A percentile compares a stretch with the other conserved stretches of the same genome.
Evolutionary conservation across 495 filamentous ascomycete species (phyloP).

Genomic region (Pyrenopolyporus hunteri): DNA sequence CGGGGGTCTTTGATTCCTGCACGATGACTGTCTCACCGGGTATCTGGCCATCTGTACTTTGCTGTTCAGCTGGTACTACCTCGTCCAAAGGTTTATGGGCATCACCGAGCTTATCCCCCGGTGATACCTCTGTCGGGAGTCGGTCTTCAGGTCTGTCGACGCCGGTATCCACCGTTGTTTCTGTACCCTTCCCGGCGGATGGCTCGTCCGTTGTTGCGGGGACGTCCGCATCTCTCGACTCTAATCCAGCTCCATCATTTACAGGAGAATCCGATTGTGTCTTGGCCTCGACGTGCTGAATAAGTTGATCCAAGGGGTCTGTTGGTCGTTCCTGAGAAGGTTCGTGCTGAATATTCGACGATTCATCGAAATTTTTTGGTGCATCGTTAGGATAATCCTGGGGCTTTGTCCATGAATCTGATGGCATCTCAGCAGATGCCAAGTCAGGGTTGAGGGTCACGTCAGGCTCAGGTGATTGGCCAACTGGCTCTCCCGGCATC

Average conservation of each 20-base stretch:
- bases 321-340: neutral
- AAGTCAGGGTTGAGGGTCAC: conserved; percentile 14
- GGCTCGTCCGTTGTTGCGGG: neutral
- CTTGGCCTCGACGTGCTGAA: conserved; percentile 8
- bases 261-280: neutral
- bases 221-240: neutral
- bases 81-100: neutral
- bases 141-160: conserved; percentile 4
- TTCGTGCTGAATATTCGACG: neutral
- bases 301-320: conserved; percentile 18
- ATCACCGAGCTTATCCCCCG: neutral
- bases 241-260: neutral
- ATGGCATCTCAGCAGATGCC: conserved; percentile 5
- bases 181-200: neutral
- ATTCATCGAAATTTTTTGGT: neutral
- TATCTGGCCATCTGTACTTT: neutral
- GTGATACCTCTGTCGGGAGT: neutral
- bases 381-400: conserved; percentile 5
- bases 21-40: conserved; percentile 3
- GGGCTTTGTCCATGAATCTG: conserved; percentile 5
- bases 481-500: conserved; percentile 4
- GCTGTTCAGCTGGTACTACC: neutral
- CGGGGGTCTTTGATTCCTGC: neutral
- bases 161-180: neutral
- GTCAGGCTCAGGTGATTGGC: conserved; percentile 10